These are phyloP conservation scores for Entomortierella lignicola DNA, from an alignment of 192 early-diverging fungal genomes.

Conservation along the genomic window DNA sequence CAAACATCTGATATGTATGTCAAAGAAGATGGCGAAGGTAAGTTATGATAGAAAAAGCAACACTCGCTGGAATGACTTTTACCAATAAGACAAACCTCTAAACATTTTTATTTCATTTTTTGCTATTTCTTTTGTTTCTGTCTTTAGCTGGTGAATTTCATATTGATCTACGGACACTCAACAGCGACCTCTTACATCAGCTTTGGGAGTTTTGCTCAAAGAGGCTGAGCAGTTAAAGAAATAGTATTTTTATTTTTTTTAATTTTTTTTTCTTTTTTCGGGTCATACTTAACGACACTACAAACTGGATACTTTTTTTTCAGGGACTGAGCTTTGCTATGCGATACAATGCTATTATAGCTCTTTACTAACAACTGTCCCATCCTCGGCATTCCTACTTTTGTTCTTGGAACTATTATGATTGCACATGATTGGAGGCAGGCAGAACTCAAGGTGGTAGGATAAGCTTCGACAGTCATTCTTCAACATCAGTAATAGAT, in stretches of 20 bases:
- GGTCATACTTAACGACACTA: not conserved
- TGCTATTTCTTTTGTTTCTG: too few relatives aligned
- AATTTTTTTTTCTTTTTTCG: not conserved
- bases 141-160: slow-evolving; percentile 53
- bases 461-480: too few relatives aligned
- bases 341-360: too few relatives aligned
- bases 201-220: slow-evolving; percentile 56
- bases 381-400: too few relatives aligned
- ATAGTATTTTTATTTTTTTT: not conserved
- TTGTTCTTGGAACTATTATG: too few relatives aligned
- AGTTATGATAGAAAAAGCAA: not conserved
- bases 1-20: slow-evolving; percentile 57
- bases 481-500: too few relatives aligned
- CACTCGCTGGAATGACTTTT: not conserved
- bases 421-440: too few relatives aligned
- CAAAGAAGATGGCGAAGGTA: slow-evolving; percentile 58
- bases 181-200: slow-evolving; percentile 38
- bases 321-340: too few relatives aligned
- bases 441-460: too few relatives aligned
- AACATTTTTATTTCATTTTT: not conserved
- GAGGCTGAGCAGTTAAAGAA: slow-evolving; percentile 3
- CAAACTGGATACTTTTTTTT: too few relatives aligned
- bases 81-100: too few relatives aligned
- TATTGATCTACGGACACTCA: slow-evolving; percentile 53
- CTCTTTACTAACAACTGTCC: too few relatives aligned